phyloP scores from a whole-genome alignment of 495 filamentous ascomycete genomes.

The Talaromyces trachyspermus region DNA sequence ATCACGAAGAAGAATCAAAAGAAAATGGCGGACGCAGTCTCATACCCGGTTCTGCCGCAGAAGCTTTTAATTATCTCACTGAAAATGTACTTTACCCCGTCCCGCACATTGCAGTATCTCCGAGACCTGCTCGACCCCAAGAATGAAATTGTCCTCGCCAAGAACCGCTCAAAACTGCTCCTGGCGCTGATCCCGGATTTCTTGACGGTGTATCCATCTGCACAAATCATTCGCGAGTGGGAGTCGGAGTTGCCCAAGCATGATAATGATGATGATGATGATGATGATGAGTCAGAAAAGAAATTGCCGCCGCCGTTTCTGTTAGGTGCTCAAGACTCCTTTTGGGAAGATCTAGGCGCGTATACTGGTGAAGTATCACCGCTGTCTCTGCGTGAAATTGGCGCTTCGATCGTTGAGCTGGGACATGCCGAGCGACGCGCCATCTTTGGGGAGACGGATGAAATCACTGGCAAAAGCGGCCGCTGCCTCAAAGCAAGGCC shows the following conservation, averaged over 20 bases:
- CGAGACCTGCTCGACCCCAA: constrained; percentile 43
- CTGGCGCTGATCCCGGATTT: constrained; percentile 79
- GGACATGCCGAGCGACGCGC: constrained; percentile 70
- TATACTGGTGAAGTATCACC: constrained; percentile 76
- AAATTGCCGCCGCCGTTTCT: constrained; percentile 38
- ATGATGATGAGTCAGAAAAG: too few relatives aligned
- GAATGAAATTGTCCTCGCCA: constrained; percentile 29
- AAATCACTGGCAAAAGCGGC: constrained; percentile 52
- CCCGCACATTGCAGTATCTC: constrained; percentile 56
- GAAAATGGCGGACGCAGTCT: constrained; percentile 16
- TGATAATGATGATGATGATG: too few relatives aligned
- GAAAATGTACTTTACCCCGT: constrained; percentile 77
- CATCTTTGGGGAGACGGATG: constrained; percentile 66
- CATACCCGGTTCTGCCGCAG: constrained; percentile 45
- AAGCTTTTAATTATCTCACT: constrained; percentile 71
- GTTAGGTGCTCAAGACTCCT: constrained; percentile 71
- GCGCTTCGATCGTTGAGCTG: constrained; percentile 64
- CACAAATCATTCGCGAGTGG: constrained; percentile 40
- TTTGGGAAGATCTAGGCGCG: constrained; percentile 52
- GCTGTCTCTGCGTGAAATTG: constrained; percentile 51
- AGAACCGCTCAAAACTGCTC: constrained; percentile 66
- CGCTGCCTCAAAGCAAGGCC: constrained; percentile 55
- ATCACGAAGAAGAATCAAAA: neutral
- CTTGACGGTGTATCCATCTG: constrained; percentile 52
- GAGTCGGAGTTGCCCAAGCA: constrained; percentile 23